Base-by-base conservation (phyloP, 257 asterid genomes). In the Henckelia pumila region DNA sequence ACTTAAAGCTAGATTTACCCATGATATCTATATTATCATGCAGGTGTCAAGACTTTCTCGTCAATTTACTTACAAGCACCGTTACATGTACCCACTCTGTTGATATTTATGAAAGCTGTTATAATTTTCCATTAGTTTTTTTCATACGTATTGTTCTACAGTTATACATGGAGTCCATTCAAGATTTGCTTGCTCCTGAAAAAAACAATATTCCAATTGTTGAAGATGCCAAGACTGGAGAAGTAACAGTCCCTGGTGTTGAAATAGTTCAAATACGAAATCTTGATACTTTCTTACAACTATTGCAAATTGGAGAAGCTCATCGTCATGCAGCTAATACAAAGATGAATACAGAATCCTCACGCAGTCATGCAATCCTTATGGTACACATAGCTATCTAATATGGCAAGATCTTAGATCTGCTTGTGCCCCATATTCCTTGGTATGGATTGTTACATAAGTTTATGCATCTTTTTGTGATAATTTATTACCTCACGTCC, bases 281-380 rank as follows among this genome's bases (percentile, higher is more conserved):
- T 62, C 84, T 91, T 25, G 89, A 88, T 69, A 88, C 85, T 55
- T 91, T 91, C 79, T 64, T 85, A 56, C 83, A 84, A 69, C 82
- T 86, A 65, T 55, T 91, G 85, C 88, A 83, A 73, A 70, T 81
- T 61, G 97, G 96, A 75, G 96, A 91, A 81, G 76, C 88, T 56
- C 88, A 91, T 62, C 96, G 96, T 10, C 91, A 86, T 78, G 97
- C 96, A 64, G 96, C 97, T 55, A 91, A 91, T 79, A 91, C 96
- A 52, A 91, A 88, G 77, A 70, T 91, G 84, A 91, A 91, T 67
- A 86, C 95, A 8, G 96, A 88, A 75, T 91, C 96, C 40, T 91
- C 97, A 53, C 96, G 96, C 33, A 91, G 97, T 72, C 97, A 91
- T 59, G 95, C 97, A 40, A 87, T 91, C 80, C 97, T 91, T 71